These are phyloP conservation scores for Ophiostoma populinum DNA, from an alignment of 2,329 filamentous ascomycete species.

Conservation along the genomic window DNA sequence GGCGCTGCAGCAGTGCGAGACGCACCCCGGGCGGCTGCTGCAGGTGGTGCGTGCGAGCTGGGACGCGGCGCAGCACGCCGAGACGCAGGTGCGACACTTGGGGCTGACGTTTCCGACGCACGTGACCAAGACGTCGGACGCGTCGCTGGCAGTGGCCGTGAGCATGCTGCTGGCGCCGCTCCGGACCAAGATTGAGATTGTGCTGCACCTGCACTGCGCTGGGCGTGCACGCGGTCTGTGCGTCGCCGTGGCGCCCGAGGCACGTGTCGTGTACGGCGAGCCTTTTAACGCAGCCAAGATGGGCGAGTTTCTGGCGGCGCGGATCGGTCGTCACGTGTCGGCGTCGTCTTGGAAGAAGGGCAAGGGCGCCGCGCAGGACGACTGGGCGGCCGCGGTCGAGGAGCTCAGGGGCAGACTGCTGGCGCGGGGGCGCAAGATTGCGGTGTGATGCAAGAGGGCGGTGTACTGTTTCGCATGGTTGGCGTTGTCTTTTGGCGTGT, in stretches of 20 bases:
- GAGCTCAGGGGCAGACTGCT: conserved; percentile 38
- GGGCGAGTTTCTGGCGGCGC: conserved; percentile 47
- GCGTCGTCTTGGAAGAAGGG: conserved; percentile 17
- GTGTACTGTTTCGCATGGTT: too few relatives aligned
- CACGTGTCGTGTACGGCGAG: conserved; percentile 59
- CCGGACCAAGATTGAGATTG: conserved; percentile 50
- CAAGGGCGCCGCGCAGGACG: conserved; percentile 8
- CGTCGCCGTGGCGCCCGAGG: conserved; percentile 36
- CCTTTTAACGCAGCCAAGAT: conserved; percentile 61
- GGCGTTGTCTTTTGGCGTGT: not conserved
- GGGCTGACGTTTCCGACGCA: conserved; percentile 47
- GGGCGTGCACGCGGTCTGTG: not conserved
- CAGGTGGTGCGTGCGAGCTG: conserved; percentile 42
- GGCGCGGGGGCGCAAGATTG: conserved; percentile 34
- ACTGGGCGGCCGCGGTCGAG: conserved; percentile 37
- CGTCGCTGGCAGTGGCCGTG: conserved; percentile 42
- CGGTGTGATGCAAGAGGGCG: not conserved
- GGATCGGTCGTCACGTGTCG: conserved; percentile 26
- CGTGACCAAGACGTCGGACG: conserved; percentile 46
- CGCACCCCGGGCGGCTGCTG: conserved; percentile 40
- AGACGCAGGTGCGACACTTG: conserved; percentile 42
- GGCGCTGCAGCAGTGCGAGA: conserved; percentile 39
- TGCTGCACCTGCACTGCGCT: conserved; percentile 30
- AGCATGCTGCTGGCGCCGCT: conserved; percentile 46
- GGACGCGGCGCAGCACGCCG: conserved; percentile 43